phyloP scores from a whole-genome alignment of 2,329 filamentous ascomycete genomes.

The Alternaria brassicicola region DNA sequence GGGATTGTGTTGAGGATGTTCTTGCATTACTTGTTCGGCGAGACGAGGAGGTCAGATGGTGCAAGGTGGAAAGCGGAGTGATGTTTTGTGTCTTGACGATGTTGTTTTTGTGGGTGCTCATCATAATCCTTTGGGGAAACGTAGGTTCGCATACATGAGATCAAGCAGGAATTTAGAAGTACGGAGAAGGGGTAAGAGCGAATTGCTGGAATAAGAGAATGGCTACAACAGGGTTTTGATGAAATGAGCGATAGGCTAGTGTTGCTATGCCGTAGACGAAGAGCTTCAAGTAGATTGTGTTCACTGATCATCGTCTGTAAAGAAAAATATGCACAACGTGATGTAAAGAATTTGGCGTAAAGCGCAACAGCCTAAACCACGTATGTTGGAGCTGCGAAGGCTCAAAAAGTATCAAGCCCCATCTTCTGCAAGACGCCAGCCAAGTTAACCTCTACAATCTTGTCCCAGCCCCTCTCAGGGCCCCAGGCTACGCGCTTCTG shows the following conservation, averaged over 20 bases:
- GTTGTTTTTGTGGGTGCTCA: neutral
- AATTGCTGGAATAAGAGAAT: too few species aligned
- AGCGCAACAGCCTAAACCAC: neutral
- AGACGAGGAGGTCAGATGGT: neutral
- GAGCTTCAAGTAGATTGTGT: neutral
- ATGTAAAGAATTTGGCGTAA: neutral
- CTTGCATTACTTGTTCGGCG: conserved; percentile 9
- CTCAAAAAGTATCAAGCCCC: conserved; percentile 12
- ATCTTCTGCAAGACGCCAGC: conserved; percentile 35
- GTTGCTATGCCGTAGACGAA: too few species aligned
- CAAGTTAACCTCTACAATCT: conserved; percentile 40
- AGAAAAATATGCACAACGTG: neutral
- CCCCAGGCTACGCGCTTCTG: conserved; percentile 69
- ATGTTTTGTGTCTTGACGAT: neutral
- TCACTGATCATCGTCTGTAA: neutral
- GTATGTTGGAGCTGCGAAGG: neutral
- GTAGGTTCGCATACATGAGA: neutral
- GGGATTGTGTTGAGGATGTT: neutral
- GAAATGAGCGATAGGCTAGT: too few species aligned
- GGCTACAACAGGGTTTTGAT: too few species aligned
- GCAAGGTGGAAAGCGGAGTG: neutral
- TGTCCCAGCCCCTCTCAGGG: conserved; percentile 67
- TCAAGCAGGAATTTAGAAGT: neutral
- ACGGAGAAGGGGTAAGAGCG: too few species aligned
- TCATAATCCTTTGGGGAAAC: neutral